These are phyloP conservation scores for Salvia rosmarinus DNA, from an alignment of 257 asterid genomes.

Conservation along the genomic window DNA sequence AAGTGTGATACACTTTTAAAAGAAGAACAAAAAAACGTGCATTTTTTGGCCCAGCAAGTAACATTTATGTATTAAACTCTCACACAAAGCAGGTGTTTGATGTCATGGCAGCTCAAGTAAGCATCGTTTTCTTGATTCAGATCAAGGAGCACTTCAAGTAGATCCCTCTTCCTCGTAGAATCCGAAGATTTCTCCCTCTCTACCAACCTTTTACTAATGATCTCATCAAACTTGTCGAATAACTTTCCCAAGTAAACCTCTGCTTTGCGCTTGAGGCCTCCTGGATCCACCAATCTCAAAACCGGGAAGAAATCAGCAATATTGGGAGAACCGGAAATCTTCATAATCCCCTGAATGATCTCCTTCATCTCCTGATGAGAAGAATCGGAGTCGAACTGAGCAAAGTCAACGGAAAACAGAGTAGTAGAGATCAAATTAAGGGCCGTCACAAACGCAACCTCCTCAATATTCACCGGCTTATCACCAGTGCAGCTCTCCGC, in stretches of 20 bases:
- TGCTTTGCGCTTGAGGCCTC: constrained; percentile 17
- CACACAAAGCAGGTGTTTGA: constrained; percentile 12
- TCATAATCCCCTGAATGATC: not conserved
- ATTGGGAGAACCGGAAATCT: not conserved
- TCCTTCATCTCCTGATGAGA: constrained; percentile 35
- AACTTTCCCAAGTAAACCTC: not conserved
- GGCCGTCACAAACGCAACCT: constrained; percentile 27
- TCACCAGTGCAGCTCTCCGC: not conserved
- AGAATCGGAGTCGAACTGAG: not conserved
- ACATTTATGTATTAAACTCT: not conserved
- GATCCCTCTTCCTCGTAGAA: constrained; percentile 14
- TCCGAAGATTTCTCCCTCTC: not conserved
- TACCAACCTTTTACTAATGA: not conserved
- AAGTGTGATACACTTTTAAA: too few relatives aligned
- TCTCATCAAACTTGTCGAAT: not conserved
- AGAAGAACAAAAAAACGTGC: too few relatives aligned
- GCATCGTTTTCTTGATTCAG: constrained; percentile 7
- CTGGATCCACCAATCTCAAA: constrained; percentile 26
- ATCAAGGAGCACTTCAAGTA: constrained; percentile 37
- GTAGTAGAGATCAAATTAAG: constrained; percentile 34
- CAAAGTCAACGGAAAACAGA: constrained; percentile 35
- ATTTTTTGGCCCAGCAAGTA: too few relatives aligned
- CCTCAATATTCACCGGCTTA: constrained; percentile 24
- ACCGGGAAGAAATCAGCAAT: constrained; percentile 27
- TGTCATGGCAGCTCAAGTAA: constrained; percentile 16